Conservation (phyloP, 345 rosid species). For the Eucalyptus tenuipes region DNA sequence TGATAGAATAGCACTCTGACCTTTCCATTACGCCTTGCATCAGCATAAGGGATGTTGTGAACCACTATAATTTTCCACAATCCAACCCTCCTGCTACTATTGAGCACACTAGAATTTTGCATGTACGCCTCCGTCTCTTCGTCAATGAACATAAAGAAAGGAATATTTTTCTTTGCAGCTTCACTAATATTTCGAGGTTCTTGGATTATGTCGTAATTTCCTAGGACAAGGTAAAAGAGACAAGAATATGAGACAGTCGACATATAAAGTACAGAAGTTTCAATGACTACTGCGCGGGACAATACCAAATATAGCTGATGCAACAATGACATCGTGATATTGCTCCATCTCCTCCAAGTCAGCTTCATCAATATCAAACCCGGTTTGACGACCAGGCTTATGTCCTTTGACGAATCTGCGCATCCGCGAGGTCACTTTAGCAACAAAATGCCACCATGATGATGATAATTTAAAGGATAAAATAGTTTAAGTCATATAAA, state of each 20-base stretch:
- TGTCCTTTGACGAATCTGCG: constrained; percentile 60
- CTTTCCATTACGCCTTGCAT: constrained; percentile 89
- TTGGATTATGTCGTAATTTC: constrained; percentile 72
- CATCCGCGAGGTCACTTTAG: not conserved
- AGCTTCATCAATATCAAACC: constrained; percentile 78
- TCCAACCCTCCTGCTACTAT: constrained; percentile 50
- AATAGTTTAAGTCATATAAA: not conserved
- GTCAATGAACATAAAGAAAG: constrained; percentile 86
- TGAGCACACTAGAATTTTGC: constrained; percentile 41
- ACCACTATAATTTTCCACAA: constrained; percentile 76
- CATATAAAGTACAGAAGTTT: not conserved
- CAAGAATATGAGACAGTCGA: not conserved
- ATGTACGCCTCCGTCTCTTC: constrained; percentile 72
- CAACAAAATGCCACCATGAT: not conserved
- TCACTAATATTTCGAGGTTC: constrained; percentile 64
- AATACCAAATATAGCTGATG: constrained; percentile 89
- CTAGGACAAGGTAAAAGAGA: constrained; percentile 16
- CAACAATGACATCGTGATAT: constrained; percentile 63
- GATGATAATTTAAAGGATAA: not conserved
- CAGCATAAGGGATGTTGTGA: constrained; percentile 58
- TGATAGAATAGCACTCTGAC: constrained; percentile 9
- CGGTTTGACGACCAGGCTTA: constrained; percentile 58
- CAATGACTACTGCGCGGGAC: not conserved
- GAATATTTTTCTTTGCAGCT: constrained; percentile 42
- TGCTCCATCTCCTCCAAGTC: constrained; percentile 49